Evolutionary conservation across 1,284 basidiomycete species (phyloP).

Genomic region (Ceratobasidium sp.): DNA sequence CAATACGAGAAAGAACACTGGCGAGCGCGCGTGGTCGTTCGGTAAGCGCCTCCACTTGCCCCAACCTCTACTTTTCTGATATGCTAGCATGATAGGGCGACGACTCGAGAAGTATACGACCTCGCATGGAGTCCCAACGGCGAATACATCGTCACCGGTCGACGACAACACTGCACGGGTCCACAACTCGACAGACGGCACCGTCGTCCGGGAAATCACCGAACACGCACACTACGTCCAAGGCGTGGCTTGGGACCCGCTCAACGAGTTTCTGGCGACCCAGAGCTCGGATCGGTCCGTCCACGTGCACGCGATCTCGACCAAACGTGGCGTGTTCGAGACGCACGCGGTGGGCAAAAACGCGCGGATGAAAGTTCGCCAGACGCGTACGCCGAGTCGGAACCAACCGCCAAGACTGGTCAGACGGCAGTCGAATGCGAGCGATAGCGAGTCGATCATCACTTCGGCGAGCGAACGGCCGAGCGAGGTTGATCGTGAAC

Average conservation of each 20-base stretch:
- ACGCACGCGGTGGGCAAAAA: constrained; percentile 86
- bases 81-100: constrained; percentile 59
- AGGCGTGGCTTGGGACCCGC: constrained; percentile 95
- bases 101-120: constrained; percentile 95
- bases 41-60: constrained; percentile 58
- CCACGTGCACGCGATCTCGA: constrained; percentile 83
- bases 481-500: constrained; percentile 36
- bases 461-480: constrained; percentile 60
- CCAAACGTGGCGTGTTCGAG: constrained; percentile 80
- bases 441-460: constrained; percentile 71
- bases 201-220: constrained; percentile 81
- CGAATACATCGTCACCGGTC: constrained; percentile 91
- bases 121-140: constrained; percentile 96
- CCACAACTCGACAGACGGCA: constrained; percentile 79
- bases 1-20: constrained; percentile 94
- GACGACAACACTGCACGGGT: constrained; percentile 92
- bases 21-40: constrained; percentile 89
- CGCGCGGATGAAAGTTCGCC: constrained; percentile 70
- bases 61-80: neutral
- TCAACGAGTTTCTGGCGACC: constrained; percentile 94
- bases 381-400: constrained; percentile 71
- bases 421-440: constrained; percentile 74
- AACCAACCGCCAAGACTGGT: constrained; percentile 50
- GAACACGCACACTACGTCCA: constrained; percentile 96
- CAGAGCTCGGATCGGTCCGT: constrained; percentile 92